A percentile compares a stretch with the other conserved stretches of the same genome.
Conservation (phyloP, 2,329 filamentous ascomycete genomes). For the Nannizziopsis barbatae region DNA sequence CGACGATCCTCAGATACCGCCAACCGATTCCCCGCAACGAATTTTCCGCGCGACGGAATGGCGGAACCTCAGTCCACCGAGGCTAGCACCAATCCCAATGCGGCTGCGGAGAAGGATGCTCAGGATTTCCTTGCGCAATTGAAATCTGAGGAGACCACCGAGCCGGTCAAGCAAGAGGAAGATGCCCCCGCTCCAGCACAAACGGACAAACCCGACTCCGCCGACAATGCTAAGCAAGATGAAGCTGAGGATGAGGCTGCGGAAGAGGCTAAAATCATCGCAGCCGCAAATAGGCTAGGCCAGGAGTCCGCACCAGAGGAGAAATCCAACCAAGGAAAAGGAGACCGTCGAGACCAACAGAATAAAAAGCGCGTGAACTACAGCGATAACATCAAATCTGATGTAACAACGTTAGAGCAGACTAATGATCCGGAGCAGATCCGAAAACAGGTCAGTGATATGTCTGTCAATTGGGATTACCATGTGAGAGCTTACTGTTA, state of each 20-base stretch:
- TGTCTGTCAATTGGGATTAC: not conserved
- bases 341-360: conserved; percentile 23
- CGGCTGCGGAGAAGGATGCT: conserved; percentile 37
- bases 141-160: conserved; percentile 25
- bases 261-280: conserved; percentile 21
- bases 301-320: conserved; percentile 14
- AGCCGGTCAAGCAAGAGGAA: conserved; percentile 3
- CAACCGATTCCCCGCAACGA: not conserved
- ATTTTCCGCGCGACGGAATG: conserved; percentile 19
- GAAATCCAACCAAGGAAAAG: conserved; percentile 14
- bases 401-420: conserved; percentile 55
- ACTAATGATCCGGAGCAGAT: conserved; percentile 70
- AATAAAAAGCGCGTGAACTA: conserved; percentile 21
- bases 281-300: conserved; percentile 15
- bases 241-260: conserved; percentile 31
- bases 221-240: conserved; percentile 28
- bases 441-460: conserved; percentile 53
- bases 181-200: conserved; percentile 11
- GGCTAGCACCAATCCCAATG: conserved; percentile 25
- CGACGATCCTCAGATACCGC: not conserved
- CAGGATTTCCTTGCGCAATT: conserved; percentile 37
- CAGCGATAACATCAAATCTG: conserved; percentile 56
- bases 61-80: conserved; percentile 27
- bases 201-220: conserved; percentile 22
- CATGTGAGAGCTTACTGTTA: conserved; percentile 1